These are phyloP conservation scores for Suillus lakei DNA, from an alignment of 768 basidiomycete species.

Conservation along the genomic window DNA sequence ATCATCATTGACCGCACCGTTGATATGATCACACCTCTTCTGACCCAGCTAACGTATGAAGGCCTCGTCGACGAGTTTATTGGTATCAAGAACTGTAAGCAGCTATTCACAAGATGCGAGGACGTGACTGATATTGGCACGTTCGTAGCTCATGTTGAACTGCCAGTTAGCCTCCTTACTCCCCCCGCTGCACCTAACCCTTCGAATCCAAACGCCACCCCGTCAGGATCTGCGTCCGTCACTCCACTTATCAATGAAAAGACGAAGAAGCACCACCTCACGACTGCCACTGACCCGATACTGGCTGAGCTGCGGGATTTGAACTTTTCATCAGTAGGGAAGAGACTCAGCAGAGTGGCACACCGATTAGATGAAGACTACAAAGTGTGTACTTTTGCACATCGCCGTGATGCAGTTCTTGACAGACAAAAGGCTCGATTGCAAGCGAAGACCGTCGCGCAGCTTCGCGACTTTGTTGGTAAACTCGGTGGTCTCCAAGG, in stretches of 20 bases:
- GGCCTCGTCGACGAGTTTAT: slow-evolving; percentile 93
- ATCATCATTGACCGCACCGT: slow-evolving; percentile 89
- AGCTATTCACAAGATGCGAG: slow-evolving; percentile 4
- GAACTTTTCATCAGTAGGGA: slow-evolving; percentile 91
- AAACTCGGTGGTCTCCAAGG: slow-evolving; percentile 90
- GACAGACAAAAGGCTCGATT: slow-evolving; percentile 63
- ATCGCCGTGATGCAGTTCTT: slow-evolving; percentile 10
- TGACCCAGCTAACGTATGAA: slow-evolving; percentile 96
- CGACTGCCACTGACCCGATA: slow-evolving; percentile 78
- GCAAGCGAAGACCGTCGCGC: slow-evolving; percentile 88
- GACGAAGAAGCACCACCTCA: slow-evolving; percentile 88
- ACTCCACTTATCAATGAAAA: slow-evolving; percentile 71
- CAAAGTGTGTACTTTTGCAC: slow-evolving; percentile 55
- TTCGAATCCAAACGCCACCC: slow-evolving; percentile 43
- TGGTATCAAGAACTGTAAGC: slow-evolving; percentile 86
- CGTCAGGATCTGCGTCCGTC: slow-evolving; percentile 46
- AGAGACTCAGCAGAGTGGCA: slow-evolving; percentile 79
- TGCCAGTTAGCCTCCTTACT: slow-evolving; percentile 72
- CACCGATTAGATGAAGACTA: slow-evolving; percentile 90
- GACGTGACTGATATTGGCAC: background rate
- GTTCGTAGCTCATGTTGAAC: slow-evolving; percentile 71
- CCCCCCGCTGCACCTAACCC: slow-evolving; percentile 54
- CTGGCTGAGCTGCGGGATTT: slow-evolving; percentile 85
- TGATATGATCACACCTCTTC: slow-evolving; percentile 94
- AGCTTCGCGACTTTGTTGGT: slow-evolving; percentile 94